phyloP scores from a whole-genome alignment of 129 eudicot species.

The Saussurea involucrata region DNA sequence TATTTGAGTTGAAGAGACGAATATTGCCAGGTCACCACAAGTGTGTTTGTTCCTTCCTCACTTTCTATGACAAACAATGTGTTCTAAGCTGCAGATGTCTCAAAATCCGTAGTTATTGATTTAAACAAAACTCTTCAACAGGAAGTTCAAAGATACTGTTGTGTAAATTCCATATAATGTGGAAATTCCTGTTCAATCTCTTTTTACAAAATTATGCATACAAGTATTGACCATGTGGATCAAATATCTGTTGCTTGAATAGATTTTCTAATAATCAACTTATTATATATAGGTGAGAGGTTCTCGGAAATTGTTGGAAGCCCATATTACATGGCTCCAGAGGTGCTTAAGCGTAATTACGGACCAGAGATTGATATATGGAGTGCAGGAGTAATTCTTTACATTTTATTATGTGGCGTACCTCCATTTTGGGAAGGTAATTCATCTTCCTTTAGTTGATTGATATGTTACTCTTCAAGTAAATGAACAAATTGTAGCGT shows the following conservation, averaged over 20 bases:
- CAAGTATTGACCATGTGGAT: background rate
- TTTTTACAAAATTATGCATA: background rate
- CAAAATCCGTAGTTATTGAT: background rate
- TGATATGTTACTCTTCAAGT: background rate
- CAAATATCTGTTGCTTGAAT: background rate
- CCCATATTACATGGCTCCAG: constrained; percentile 28
- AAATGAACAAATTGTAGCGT: background rate
- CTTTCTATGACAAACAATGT: background rate
- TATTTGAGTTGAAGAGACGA: background rate
- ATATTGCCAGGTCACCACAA: background rate
- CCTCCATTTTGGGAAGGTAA: constrained; percentile 25
- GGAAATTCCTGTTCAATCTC: background rate
- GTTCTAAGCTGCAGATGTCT: background rate
- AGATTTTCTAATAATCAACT: background rate
- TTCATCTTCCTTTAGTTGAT: background rate
- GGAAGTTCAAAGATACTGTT: background rate
- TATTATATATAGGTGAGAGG: constrained; percentile 14
- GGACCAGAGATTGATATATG: constrained; percentile 27
- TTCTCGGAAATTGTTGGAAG: constrained; percentile 24
- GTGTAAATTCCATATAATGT: background rate
- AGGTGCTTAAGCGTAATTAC: constrained; percentile 21
- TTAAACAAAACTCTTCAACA: background rate
- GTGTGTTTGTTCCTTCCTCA: background rate
- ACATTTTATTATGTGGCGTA: constrained; percentile 19
- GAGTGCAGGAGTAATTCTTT: constrained; percentile 26